Evolutionary conservation across 1,139 yeast genomes (phyloP).

Genomic region (Chernovozyma aurita): DNA sequence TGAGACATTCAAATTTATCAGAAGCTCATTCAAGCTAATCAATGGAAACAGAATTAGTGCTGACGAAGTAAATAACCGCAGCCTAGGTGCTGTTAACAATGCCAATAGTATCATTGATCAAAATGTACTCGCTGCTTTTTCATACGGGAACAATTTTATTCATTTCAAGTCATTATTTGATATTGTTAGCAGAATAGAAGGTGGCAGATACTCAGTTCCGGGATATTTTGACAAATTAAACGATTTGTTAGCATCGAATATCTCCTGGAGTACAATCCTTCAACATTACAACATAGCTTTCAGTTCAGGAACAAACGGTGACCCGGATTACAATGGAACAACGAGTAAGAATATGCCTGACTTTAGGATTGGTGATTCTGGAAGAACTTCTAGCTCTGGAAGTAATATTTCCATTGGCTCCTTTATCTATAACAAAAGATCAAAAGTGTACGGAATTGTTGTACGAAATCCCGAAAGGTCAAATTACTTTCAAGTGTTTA

Average conservation of each 20-base stretch:
- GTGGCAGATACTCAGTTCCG: background rate
- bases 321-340: too few relatives aligned
- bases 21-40: background rate
- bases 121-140: too few relatives aligned
- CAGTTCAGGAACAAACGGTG: too few relatives aligned
- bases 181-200: conserved; percentile 1
- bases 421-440: conserved; percentile 14
- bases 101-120: background rate
- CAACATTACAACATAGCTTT: background rate
- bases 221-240: background rate
- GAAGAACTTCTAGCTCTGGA: background rate
- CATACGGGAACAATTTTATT: conserved; percentile 10
- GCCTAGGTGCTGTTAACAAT: too few relatives aligned
- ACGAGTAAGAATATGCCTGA: too few relatives aligned
- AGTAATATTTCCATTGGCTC: conserved; percentile 8
- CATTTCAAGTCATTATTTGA: conserved; percentile 14
- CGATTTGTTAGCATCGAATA: background rate
- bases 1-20: background rate
- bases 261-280: background rate
- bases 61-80: too few relatives aligned
- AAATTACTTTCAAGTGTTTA: conserved; percentile 5
- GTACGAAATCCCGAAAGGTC: background rate
- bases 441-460: conserved; percentile 13
- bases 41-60: background rate
- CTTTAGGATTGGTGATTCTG: too few relatives aligned